Evolutionary conservation across 192 early-diverging fungal genomes (phyloP), one percentile per base, ranked within the genome.

Genomic region (Geosiphon pyriformis): DNA sequence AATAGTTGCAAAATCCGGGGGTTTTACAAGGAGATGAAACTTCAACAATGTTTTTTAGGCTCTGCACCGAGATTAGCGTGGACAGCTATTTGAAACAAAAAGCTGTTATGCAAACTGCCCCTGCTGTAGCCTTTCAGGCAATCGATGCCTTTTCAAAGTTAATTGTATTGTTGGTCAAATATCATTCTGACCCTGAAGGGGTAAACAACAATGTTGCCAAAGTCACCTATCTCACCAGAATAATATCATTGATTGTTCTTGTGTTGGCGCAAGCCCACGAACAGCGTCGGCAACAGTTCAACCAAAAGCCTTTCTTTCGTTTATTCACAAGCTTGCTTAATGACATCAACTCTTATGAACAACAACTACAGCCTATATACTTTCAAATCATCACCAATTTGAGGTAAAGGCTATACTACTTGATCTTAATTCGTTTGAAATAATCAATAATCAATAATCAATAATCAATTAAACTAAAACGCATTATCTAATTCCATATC

Each of bases 61-160:
- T 92, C 7, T 92, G 90, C 74, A 89, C 90, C 0, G 94, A 96
- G 72, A 81, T 91, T 25, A 85, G 88, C 30, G 80, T 97, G 20
- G 86, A 95, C 22, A 80, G 82, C 59, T 91, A 87, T 31, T 76
- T 86, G 59, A 88, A 90, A 74, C 66, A 79, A 73, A 81, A 82
- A 59, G 59, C 76, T 25, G 57, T 67, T 1, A 75, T 76, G 59
- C 81, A 80, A n/a, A 33, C 74, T 20, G 61, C 70, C 29, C 78
- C 81, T 12, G 68, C 74, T 6, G 69, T 78, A 0, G 78, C 83
- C 4, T 93, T 90, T 76, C 87, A 92, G 59, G 89, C 92, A 1
- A 87, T 96, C 2, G 95, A 99, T 72, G 95, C 97, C 4, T 92
- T 96, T 64, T 90, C 94, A 1, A 88, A 89, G 49, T 74, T 99